Base-by-base conservation (phyloP, 371 early-diverging fungal species). In the Haplosporangium sp. region DNA sequence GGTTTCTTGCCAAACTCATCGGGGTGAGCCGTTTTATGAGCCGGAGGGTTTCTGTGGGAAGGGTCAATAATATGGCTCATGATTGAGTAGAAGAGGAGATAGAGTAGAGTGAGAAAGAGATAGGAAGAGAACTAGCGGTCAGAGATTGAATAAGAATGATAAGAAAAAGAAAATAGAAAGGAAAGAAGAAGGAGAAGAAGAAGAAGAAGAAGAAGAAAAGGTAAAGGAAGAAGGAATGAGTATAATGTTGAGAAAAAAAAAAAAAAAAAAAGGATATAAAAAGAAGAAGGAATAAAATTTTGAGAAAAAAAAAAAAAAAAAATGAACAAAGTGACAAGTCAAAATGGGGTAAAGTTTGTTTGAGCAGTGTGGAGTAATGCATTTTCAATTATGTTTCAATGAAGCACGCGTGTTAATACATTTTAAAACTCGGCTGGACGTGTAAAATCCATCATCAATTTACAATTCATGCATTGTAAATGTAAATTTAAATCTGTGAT, bases 51-150 rank as follows among this genome's bases (percentile, higher is more conserved):
- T 62, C 64, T 67, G 27, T 71, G 61, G 17, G 77, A 77, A 9
- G 77, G 69, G 61, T 74, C 74, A 42, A 74, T 65, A 65, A 74
- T 74, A 65, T 69, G 69, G 61, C 74, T 74, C 74, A 74, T 74
- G 47, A 61, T 34, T 48, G 7, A 52, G 50, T 19, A 45, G 19
- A 27, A 19, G 20, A 44, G 20, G n/a, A 27, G 9, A 39, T 5
- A 37, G 48, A 56, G 63, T 3, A 47, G 27, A 47, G 53, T 6
- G 40, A 9, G 56, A 40, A 55, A 39, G 3, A 44, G 37, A 40
- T 38, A 37, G 48, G 37, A 71, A 42, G 2, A 42, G 44, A 42
- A 52, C 0, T 27, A 27, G 27, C 27, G 27, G 27, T 27, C 27
- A 27, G 27, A 27, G 27, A 27, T 27, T 27, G 27, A 27, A 27